Conservation (phyloP, 2,329 filamentous ascomycete species). For the Xylaria sp. region DNA sequence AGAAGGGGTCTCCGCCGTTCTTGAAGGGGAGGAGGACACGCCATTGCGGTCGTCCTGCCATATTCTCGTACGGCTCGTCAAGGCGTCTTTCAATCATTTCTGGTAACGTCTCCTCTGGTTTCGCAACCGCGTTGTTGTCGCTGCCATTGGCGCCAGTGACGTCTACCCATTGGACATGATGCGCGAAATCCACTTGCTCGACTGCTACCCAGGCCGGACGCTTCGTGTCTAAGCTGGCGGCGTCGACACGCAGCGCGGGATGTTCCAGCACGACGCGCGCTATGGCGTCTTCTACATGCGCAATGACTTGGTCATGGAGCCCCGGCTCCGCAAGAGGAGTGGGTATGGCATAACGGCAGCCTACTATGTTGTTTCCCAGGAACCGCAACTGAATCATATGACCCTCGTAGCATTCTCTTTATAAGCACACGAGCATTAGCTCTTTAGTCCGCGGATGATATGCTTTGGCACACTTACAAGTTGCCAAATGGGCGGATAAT, state of each 20-base stretch:
- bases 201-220: slow-evolving; percentile 38
- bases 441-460: not conserved
- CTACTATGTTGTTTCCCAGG: slow-evolving; percentile 38
- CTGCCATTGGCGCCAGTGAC: not conserved
- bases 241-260: slow-evolving; percentile 39
- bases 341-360: slow-evolving; percentile 41
- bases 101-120: slow-evolving; percentile 20
- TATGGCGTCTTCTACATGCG: slow-evolving; percentile 36
- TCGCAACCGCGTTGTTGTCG: not conserved
- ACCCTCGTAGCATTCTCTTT: slow-evolving; percentile 39
- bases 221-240: slow-evolving; percentile 35
- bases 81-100: slow-evolving; percentile 31
- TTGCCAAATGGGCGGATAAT: slow-evolving; percentile 32
- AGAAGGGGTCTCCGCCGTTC: not conserved
- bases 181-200: slow-evolving; percentile 35
- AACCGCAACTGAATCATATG: slow-evolving; percentile 42
- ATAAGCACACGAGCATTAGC: not conserved
- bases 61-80: slow-evolving; percentile 31
- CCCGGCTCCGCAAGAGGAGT: slow-evolving; percentile 28
- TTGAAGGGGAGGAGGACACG: slow-evolving; percentile 36
- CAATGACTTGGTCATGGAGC: slow-evolving; percentile 21
- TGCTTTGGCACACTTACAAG: slow-evolving; percentile 17
- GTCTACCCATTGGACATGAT: slow-evolving; percentile 41
- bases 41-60: slow-evolving; percentile 39
- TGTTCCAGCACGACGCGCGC: slow-evolving; percentile 37